Evolutionary conservation across 306 rosid genomes (phyloP).

Genomic region (Betula pendula): DNA sequence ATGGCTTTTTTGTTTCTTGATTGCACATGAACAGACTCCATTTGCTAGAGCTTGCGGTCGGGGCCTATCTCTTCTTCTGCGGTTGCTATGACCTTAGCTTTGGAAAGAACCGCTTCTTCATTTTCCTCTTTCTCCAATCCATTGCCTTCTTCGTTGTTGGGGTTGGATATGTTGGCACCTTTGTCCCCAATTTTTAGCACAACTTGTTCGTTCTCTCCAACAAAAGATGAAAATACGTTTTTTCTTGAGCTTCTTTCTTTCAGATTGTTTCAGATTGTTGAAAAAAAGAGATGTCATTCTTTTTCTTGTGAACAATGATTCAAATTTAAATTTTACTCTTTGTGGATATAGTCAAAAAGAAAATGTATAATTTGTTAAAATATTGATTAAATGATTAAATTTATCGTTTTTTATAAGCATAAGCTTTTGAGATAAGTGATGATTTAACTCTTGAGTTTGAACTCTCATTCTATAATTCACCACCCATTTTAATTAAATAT

Average conservation of each 20-base stretch:
- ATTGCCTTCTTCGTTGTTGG: conserved; percentile 87
- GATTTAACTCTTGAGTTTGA: no score
- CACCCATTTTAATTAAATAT: no score
- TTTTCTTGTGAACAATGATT: background rate
- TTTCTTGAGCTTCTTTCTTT: conserved; percentile 24
- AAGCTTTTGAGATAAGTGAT: no score
- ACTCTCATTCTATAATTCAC: no score
- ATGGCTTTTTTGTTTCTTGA: conserved; percentile 20
- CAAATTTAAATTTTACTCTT: background rate
- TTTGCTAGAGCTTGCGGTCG: conserved; percentile 69
- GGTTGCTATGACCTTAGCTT: conserved; percentile 75
- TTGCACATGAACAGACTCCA: conserved; percentile 55
- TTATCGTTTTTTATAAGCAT: no score
- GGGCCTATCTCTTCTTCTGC: conserved; percentile 72
- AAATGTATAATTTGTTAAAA: background rate
- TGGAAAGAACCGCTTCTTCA: conserved; percentile 75
- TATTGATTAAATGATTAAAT: no score
- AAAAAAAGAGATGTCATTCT: background rate
- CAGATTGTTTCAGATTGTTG: conserved; percentile 13
- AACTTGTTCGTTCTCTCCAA: conserved; percentile 18
- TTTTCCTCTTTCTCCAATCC: conserved; percentile 82
- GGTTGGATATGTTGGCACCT: conserved; percentile 79
- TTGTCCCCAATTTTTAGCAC: conserved; percentile 56
- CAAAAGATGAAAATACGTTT: conserved; percentile 26
- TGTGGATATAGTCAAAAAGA: background rate